A percentile compares a stretch with the other conserved stretches of the same genome.
These are phyloP conservation scores for Nemophila menziesii DNA, from an alignment of 257 asterid genomes.

Conservation along the genomic window DNA sequence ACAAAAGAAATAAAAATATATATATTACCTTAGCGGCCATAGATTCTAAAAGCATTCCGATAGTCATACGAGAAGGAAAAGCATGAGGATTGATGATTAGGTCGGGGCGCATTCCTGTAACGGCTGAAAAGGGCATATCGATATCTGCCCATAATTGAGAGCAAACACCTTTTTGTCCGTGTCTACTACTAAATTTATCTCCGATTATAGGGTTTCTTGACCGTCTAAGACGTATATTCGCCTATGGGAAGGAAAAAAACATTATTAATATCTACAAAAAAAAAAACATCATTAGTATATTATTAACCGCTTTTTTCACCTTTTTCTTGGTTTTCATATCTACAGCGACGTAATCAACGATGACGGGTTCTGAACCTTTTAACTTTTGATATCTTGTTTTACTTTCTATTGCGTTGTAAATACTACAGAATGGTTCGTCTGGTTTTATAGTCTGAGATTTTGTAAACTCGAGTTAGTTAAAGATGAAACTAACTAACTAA, in stretches of 20 bases:
- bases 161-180: conserved; percentile 99
- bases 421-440: conserved; percentile 54
- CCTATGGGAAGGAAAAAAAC: too few relatives aligned
- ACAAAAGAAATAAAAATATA: not conserved
- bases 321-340: conserved; percentile 62
- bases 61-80: conserved; percentile 96
- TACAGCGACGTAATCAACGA: conserved; percentile 78
- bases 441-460: conserved; percentile 61
- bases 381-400: conserved; percentile 26
- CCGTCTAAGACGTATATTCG: conserved; percentile 69
- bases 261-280: too few relatives aligned
- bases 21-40: conserved; percentile 77
- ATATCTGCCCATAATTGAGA: conserved; percentile 90
- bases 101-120: conserved; percentile 93
- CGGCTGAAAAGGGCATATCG: conserved; percentile 93
- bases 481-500: not conserved
- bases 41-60: conserved; percentile 95
- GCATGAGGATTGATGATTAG: conserved; percentile 98
- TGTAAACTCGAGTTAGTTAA: conserved; percentile 1
- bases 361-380: conserved; percentile 67
- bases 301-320: conserved; percentile 45
- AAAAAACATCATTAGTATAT: too few relatives aligned
- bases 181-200: conserved; percentile 97
- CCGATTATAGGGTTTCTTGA: conserved; percentile 89
- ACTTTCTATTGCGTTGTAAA: conserved; percentile 45